Percentiles rank a stretch among this genome's conserved stretches.
phyloP scores from a whole-genome alignment of 495 filamentous ascomycete genomes.

The Neurospora terricola region DNA sequence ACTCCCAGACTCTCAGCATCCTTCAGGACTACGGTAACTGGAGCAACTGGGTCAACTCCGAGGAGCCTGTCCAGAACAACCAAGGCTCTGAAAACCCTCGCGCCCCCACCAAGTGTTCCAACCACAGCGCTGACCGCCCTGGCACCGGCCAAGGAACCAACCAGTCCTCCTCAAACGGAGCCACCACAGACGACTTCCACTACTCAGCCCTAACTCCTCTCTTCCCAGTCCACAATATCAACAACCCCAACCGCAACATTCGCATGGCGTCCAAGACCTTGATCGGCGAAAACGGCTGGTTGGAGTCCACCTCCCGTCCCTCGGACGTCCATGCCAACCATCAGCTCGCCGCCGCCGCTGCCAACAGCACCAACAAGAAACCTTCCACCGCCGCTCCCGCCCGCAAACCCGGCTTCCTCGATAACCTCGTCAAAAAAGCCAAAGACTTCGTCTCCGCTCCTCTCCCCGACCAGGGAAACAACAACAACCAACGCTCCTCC shows the following conservation, averaged over 20 bases:
- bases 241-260: neutral
- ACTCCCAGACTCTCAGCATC: constrained; percentile 10
- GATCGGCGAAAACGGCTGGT: constrained; percentile 38
- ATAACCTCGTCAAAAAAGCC: constrained; percentile 30
- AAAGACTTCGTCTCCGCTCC: constrained; percentile 30
- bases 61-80: neutral
- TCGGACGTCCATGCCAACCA: neutral
- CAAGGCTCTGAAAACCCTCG: neutral
- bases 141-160: neutral
- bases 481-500: constrained; percentile 15
- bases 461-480: constrained; percentile 9
- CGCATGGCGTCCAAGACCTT: constrained; percentile 28
- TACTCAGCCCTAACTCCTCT: constrained; percentile 15
- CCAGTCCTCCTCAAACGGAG: neutral
- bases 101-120: neutral
- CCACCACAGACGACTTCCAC: neutral
- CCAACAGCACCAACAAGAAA: neutral
- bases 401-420: constrained; percentile 24
- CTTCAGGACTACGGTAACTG: constrained; percentile 15
- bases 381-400: constrained; percentile 8
- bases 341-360: neutral
- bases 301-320: constrained; percentile 29
- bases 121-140: neutral
- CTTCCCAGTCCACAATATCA: neutral
- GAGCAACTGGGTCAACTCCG: constrained; percentile 1